These are phyloP conservation scores for Berkeleyomyces rouxiae DNA, from an alignment of 2,329 filamentous ascomycete species.

Conservation along the genomic window DNA sequence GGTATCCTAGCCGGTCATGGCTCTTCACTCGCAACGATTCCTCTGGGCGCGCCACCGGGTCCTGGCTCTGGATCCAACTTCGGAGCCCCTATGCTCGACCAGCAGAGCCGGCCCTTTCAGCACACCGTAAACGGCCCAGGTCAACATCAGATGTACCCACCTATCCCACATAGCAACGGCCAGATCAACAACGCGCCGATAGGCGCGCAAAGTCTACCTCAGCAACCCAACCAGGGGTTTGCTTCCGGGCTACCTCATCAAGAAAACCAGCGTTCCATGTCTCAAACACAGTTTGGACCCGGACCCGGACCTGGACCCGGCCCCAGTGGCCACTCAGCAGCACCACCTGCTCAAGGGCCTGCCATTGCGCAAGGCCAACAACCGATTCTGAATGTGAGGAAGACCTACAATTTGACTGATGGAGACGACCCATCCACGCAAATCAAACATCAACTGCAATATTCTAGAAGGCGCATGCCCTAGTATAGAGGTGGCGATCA, in stretches of 20 bases:
- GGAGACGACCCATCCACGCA: too few species aligned
- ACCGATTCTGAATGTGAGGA: conserved; percentile 35
- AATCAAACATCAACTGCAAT: background rate
- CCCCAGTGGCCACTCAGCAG: conserved; percentile 19
- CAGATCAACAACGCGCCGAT: conserved; percentile 34
- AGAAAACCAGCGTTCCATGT: conserved; percentile 21
- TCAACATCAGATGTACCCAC: conserved; percentile 41
- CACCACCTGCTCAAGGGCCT: conserved; percentile 20
- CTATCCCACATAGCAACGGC: conserved; percentile 33
- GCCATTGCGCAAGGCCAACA: conserved; percentile 28
- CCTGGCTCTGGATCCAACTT: conserved; percentile 29
- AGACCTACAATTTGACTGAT: background rate
- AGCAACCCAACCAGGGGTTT: conserved; percentile 14
- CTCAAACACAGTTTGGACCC: conserved; percentile 12
- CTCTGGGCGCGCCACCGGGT: conserved; percentile 35
- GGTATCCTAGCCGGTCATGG: conserved; percentile 66
- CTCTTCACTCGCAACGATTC: conserved; percentile 36
- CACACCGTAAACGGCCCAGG: conserved; percentile 30
- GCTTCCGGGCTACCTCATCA: conserved; percentile 19
- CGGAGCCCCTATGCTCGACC: conserved; percentile 37
- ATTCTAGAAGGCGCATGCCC: background rate
- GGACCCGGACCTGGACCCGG: conserved; percentile 13
- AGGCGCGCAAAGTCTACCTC: conserved; percentile 41
- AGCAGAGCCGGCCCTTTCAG: conserved; percentile 34
- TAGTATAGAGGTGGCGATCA: too few species aligned